These are phyloP conservation scores for Yamadazyma jaroonii DNA, from an alignment of 1,139 yeast genomes.

Conservation along the genomic window DNA sequence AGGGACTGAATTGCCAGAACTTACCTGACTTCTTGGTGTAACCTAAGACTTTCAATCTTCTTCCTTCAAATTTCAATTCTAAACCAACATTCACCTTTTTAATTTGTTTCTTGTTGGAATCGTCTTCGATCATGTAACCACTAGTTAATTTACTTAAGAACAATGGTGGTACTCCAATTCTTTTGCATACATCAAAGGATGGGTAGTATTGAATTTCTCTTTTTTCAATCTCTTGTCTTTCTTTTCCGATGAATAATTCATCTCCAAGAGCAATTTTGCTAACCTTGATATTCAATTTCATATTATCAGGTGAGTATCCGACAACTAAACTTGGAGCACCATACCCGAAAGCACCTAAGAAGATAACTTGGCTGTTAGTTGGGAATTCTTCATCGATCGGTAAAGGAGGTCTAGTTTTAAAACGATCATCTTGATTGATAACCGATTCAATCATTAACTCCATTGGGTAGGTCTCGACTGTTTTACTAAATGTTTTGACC, in stretches of 20 bases:
- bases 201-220: slow-evolving; percentile 60
- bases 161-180: slow-evolving; percentile 56
- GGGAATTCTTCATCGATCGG: slow-evolving; percentile 87
- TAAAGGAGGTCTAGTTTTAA: slow-evolving; percentile 65
- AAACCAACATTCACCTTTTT: slow-evolving; percentile 75
- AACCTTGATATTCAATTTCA: slow-evolving; percentile 52
- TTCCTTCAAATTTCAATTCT: slow-evolving; percentile 78
- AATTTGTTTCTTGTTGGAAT: slow-evolving; percentile 29
- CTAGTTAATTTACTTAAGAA: slow-evolving; percentile 79
- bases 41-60: slow-evolving; percentile 82
- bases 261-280: slow-evolving; percentile 47
- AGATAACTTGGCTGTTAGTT: slow-evolving; percentile 65
- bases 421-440: slow-evolving; percentile 70
- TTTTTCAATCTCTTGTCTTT: slow-evolving; percentile 56
- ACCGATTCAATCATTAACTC: slow-evolving; percentile 80
- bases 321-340: slow-evolving; percentile 80
- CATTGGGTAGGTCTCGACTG: slow-evolving; percentile 61
- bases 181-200: slow-evolving; percentile 63
- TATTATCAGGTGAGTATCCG: slow-evolving; percentile 53
- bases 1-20: slow-evolving; percentile 82
- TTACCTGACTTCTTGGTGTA: slow-evolving; percentile 66
- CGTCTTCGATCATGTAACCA: slow-evolving; percentile 57
- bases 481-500: slow-evolving; percentile 60
- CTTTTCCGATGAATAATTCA: slow-evolving; percentile 64
- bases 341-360: slow-evolving; percentile 83